These are phyloP conservation scores for Miscanthus lutarioriparius DNA, from an alignment of 176 grass and related monocot genomes.

Conservation along the genomic window DNA sequence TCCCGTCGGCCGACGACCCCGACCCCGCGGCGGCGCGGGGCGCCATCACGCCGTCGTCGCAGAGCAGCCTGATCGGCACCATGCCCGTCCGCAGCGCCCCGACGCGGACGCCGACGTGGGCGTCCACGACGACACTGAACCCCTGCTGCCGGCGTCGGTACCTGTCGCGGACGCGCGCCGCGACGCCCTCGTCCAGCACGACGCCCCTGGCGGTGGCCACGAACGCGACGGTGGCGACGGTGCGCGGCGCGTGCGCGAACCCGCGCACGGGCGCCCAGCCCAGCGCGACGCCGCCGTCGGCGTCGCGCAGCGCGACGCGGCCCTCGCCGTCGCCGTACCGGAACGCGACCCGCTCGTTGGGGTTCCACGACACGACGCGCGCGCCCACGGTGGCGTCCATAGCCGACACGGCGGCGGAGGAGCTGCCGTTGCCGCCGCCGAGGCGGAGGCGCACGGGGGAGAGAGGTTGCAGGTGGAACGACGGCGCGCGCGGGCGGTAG, in stretches of 20 bases:
- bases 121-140: constrained; percentile 69
- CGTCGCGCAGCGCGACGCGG: constrained; percentile 48
- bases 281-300: constrained; percentile 50
- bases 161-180: constrained; percentile 52
- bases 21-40: constrained; percentile 24
- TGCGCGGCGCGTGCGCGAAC: constrained; percentile 54
- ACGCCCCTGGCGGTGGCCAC: constrained; percentile 54
- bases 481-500: constrained; percentile 69
- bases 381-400: constrained; percentile 52
- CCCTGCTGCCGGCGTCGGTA: constrained; percentile 40
- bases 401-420: constrained; percentile 22
- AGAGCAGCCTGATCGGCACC: constrained; percentile 61
- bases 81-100: constrained; percentile 47
- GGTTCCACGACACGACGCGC: constrained; percentile 60
- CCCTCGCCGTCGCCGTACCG: constrained; percentile 66
- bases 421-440: not conserved
- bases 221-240: constrained; percentile 41
- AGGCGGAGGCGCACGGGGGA: constrained; percentile 47
- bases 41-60: constrained; percentile 62
- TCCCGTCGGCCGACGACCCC: not conserved
- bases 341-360: constrained; percentile 61
- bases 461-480: constrained; percentile 69
- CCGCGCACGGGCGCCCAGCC: constrained; percentile 48
- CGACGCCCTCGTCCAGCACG: constrained; percentile 74
- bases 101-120: constrained; percentile 52